Base-by-base conservation (phyloP, 345 rosid genomes). In the Brassica incana region DNA sequence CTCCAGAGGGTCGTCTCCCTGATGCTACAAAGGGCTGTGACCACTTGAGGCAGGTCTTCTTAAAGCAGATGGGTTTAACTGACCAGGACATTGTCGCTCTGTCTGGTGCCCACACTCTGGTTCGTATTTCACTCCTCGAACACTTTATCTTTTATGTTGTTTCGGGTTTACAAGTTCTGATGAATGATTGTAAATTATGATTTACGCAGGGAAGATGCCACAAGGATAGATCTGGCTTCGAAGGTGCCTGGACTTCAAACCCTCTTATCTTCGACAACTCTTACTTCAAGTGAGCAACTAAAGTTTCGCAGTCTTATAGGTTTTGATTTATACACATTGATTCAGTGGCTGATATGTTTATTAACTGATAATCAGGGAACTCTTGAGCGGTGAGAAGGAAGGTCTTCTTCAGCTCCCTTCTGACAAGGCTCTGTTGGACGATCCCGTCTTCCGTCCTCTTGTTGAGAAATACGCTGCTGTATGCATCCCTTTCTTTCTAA, bases 1-100 rank as follows among this genome's bases (percentile, higher is more conserved):
- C 99, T 20, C 96, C 93, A 2, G 99, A 95, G 83, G 99, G 99
- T 4, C 99, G 99, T 77, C 87, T 95, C 20, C 99, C 99, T 52
- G 92, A 95, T 85, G 98, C 99, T 30, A 93, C 89, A 8, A 81
- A 88, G 81, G 99, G 99, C 16, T 72, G 85, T 72, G 98, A 89
- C 66, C 98, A 93, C 82, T 83, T 95, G 88, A 95, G 99, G 77
- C 75, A 75, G 1, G 95, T 95, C 36, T 95, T 95, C 43, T 40
- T 67, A 20, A 38, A 14, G 40, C 90, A 85, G 74, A 95, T 95
- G 99, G 98, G 98, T 33, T 90, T 95, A 29, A 84, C 92, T 11
- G 98, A 95, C 85, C 82, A 85, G 86, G 98, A 95, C 56, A 95
- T 95, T 75, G 99, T 93, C 60, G 97, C 90, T 52, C 86, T 95